Base-by-base conservation (phyloP, 805 yeast genomes). In the Kodamaea restingae region DNA sequence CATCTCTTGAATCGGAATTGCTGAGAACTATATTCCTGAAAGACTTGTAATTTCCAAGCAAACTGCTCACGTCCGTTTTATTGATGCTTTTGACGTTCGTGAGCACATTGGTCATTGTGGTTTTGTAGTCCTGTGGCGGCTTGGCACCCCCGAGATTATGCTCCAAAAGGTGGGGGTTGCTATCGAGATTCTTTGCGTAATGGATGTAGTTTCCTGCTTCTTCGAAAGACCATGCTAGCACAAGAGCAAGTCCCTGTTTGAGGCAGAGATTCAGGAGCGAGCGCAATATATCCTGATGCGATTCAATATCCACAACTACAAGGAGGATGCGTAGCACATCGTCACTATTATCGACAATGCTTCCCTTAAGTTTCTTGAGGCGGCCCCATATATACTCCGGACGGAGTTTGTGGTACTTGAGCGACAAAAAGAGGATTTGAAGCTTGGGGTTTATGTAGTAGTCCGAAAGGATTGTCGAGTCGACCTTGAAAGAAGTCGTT, bases 321-420 rank as follows among this genome's bases (percentile, higher is more conserved):
- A 84, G 56, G 18, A 84, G 49, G 2, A 83, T 67, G n/a, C 82
- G 70, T 33, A 75, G 60, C 7, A 70, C 65, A 24, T 65, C 61
- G 49, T 65, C 72, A 22, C 65, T 59, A 48, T 60, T 32, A 60
- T 67, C 57, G 26, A 45, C 48, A 9, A 46, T 33, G 1, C 64
- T 49, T 3, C 71, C 71, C 29, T 63, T 61, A 25, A 66, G 47
- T 38, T 81, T 68, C 39, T 65, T 67, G 20, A 67, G 48, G 43
- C 83, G 67, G 44, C 75, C 76, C 60, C 76, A 73, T 3, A 85
- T 71, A 49, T 85, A 84, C 48, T 84, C 91, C 0, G 90, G 88
- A 47, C 81, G 83, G 28, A 85, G 61, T 55, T 83, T 84, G 53
- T 83, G 88, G 54, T 84, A 85, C 37, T 81, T 80, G 35, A 85